Evolutionary conservation across 805 yeast genomes (phyloP).

Genomic region (Candida corydali): DNA sequence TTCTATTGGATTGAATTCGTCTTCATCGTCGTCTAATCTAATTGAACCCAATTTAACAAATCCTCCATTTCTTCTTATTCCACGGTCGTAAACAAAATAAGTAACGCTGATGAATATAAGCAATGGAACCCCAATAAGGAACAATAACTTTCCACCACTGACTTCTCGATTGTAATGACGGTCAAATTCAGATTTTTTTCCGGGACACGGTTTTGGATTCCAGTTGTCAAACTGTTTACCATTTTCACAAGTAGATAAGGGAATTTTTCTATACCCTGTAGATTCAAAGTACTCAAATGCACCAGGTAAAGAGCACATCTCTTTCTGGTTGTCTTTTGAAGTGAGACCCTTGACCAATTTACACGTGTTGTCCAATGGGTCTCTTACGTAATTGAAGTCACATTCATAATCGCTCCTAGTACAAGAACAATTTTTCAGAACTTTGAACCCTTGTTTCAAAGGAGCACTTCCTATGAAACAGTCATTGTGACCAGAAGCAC

Average conservation of each 20-base stretch:
- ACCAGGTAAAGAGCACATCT: slow-evolving; percentile 54
- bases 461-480: slow-evolving; percentile 71
- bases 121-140: slow-evolving; percentile 57
- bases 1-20: slow-evolving; percentile 52
- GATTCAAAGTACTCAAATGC: slow-evolving; percentile 75
- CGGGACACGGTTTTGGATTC: slow-evolving; percentile 78
- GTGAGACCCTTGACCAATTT: slow-evolving; percentile 69
- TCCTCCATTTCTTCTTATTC: slow-evolving; percentile 76
- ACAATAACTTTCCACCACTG: slow-evolving; percentile 48
- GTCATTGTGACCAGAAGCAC: slow-evolving; percentile 43
- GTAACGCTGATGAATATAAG: slow-evolving; percentile 48
- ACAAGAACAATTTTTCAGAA: slow-evolving; percentile 71
- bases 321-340: slow-evolving; percentile 58
- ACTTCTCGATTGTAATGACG: slow-evolving; percentile 51
- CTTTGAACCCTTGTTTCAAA: slow-evolving; percentile 51
- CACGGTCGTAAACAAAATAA: slow-evolving; percentile 75
- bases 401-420: slow-evolving; percentile 88
- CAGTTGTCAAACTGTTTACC: slow-evolving; percentile 70
- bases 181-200: slow-evolving; percentile 64
- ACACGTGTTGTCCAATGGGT: slow-evolving; percentile 72
- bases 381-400: slow-evolving; percentile 76
- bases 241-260: slow-evolving; percentile 80
- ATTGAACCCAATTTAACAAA: slow-evolving; percentile 80
- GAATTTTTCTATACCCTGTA: slow-evolving; percentile 88
- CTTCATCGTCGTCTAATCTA: slow-evolving; percentile 66